Conservation (phyloP, 495 filamentous ascomycete genomes). For the Evernia prunastri region DNA sequence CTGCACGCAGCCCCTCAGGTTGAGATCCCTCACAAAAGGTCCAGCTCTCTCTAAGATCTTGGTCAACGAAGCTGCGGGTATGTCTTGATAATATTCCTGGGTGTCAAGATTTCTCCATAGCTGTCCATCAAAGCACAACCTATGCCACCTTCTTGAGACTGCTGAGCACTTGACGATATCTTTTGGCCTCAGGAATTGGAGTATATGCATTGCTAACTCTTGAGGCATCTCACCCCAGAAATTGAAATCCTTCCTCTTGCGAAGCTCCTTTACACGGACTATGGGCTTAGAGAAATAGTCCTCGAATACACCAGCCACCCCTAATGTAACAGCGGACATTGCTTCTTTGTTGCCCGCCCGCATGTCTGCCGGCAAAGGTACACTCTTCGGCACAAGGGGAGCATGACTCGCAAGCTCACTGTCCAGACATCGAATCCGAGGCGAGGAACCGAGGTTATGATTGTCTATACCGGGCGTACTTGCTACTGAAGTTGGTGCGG, state of each 20-base stretch:
- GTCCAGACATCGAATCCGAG: slow-evolving; percentile 47
- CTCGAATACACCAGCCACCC: slow-evolving; percentile 32
- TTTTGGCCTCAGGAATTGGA: slow-evolving; percentile 68
- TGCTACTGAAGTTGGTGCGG: slow-evolving; percentile 54
- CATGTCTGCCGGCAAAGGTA: slow-evolving; percentile 61
- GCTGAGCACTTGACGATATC: slow-evolving; percentile 76
- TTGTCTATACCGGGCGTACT: slow-evolving; percentile 41
- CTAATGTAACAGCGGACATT: slow-evolving; percentile 18
- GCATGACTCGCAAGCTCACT: slow-evolving; percentile 25
- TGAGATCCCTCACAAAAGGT: slow-evolving; percentile 85
- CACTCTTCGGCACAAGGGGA: slow-evolving; percentile 39
- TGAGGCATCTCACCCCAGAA: slow-evolving; percentile 76
- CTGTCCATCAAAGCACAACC: slow-evolving; percentile 91
- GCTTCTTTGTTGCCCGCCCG: slow-evolving; percentile 42
- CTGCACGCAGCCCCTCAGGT: slow-evolving; percentile 69
- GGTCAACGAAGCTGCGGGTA: slow-evolving; percentile 73
- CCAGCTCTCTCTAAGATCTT: slow-evolving; percentile 81
- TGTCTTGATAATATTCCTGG: slow-evolving; percentile 77
- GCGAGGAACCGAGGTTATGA: slow-evolving; percentile 36
- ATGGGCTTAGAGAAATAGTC: slow-evolving; percentile 43
- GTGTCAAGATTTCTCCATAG: slow-evolving; percentile 82
- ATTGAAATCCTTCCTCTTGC: slow-evolving; percentile 49
- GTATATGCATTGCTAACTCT: slow-evolving; percentile 73
- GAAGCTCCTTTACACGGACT: slow-evolving; percentile 27
- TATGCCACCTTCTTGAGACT: slow-evolving; percentile 75